A percentile compares a stretch with the other conserved stretches of the same genome.
These are phyloP conservation scores for Eucalyptus erythrocorys DNA, from an alignment of 345 rosid species.

Conservation along the genomic window DNA sequence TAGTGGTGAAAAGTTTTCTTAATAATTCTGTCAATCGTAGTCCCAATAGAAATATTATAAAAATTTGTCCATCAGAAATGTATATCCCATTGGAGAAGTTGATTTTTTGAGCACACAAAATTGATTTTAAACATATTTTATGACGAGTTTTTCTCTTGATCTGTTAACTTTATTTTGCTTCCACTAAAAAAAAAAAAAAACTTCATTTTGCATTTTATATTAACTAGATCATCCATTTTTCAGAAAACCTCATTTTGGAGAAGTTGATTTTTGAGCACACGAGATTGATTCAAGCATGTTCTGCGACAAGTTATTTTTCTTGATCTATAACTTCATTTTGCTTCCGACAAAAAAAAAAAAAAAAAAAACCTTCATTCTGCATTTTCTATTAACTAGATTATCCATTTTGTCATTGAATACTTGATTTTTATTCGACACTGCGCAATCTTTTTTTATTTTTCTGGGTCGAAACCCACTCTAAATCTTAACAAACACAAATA, in stretches of 20 bases:
- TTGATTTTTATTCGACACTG: not conserved
- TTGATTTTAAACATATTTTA: no score
- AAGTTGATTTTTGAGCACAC: no score
- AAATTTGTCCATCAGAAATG: fast-evolving
- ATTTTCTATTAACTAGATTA: not conserved
- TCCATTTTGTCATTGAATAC: not conserved
- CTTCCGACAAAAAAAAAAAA: no score
- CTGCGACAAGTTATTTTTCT: fast-evolving
- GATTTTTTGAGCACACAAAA: no score
- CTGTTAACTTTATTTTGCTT: no score
- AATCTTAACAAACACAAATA: not conserved
- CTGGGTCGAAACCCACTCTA: not conserved
- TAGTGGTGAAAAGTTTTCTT: not conserved
- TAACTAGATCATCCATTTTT: no score
- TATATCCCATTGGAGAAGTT: no score
- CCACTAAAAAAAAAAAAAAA: no score
- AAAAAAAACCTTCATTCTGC: not conserved
- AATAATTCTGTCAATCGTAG: fast-evolving
- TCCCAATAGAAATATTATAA: not conserved
- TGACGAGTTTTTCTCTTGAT: no score
- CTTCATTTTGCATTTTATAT: no score
- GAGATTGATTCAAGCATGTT: not conserved
- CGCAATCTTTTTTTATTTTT: no score
- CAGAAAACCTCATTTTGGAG: no score
- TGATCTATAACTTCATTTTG: not conserved